Evolutionary conservation across 2,329 filamentous ascomycete species (phyloP).

Genomic region (Grosmannia clavigera): DNA sequence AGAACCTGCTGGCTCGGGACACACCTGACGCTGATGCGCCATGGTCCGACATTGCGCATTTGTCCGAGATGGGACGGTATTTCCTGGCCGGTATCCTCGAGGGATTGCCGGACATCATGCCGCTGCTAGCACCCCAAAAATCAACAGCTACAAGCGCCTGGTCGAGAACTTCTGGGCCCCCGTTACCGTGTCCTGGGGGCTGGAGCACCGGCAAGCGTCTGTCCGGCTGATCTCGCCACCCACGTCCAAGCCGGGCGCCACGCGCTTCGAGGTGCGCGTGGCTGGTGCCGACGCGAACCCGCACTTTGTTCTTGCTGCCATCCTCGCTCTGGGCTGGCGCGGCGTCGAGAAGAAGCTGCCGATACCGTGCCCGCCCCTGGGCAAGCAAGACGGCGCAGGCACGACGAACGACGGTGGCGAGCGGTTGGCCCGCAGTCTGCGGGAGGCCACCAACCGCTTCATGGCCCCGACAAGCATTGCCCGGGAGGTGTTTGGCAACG

Average conservation of each 20-base stretch:
- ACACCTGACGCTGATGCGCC: slow-evolving; percentile 56
- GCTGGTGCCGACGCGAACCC: slow-evolving; percentile 91
- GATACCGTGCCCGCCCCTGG: slow-evolving; percentile 69
- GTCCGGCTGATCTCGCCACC: slow-evolving; percentile 84
- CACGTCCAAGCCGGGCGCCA: slow-evolving; percentile 71
- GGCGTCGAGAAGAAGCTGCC: slow-evolving; percentile 87
- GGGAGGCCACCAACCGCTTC: slow-evolving; percentile 73
- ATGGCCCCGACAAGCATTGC: slow-evolving; percentile 69
- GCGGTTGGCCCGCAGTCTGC: slow-evolving; percentile 70
- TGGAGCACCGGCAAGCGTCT: slow-evolving; percentile 88
- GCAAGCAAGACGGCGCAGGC: slow-evolving; percentile 74
- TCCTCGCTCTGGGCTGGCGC: slow-evolving; percentile 79
- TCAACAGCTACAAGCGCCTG: slow-evolving; percentile 96
- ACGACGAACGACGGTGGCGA: slow-evolving; percentile 57
- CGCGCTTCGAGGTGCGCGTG: slow-evolving; percentile 84
- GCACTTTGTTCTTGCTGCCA: slow-evolving; percentile 72
- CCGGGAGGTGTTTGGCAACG: slow-evolving; percentile 86
- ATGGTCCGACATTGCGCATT: slow-evolving; percentile 62
- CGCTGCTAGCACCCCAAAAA: slow-evolving; percentile 80
- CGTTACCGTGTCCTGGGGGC: slow-evolving; percentile 91
- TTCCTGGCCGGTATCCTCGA: slow-evolving; percentile 86
- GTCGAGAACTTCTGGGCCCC: slow-evolving; percentile 99
- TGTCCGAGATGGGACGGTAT: slow-evolving; percentile 82
- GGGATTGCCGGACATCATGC: slow-evolving; percentile 91
- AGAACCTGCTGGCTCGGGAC: slow-evolving; percentile 72